These are phyloP conservation scores for Sophora flavescens DNA, from an alignment of 306 rosid species.

Conservation along the genomic window DNA sequence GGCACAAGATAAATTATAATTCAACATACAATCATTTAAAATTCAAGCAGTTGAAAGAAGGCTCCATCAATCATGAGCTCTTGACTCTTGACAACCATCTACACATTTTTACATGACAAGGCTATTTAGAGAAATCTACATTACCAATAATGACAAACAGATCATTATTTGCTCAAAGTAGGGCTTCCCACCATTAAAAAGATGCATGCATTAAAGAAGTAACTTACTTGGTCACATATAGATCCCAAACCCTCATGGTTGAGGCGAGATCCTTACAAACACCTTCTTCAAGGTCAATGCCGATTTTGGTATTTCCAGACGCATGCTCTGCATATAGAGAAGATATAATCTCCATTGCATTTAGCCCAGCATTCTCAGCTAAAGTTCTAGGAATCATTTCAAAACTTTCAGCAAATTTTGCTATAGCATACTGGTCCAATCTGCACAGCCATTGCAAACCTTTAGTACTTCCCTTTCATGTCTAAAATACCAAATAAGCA, in stretches of 20 bases:
- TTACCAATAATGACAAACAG: not conserved
- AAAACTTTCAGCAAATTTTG: conserved; percentile 96
- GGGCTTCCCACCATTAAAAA: conserved; percentile 20
- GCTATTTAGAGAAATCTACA: conserved; percentile 15
- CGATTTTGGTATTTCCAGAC: conserved; percentile 87
- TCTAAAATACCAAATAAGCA: conserved; percentile 30
- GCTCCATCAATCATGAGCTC: conserved; percentile 5
- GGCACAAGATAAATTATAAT: not conserved
- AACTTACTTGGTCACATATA: conserved; percentile 83
- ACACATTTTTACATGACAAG: not conserved
- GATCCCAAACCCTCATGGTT: conserved; percentile 77
- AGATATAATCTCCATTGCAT: conserved; percentile 96
- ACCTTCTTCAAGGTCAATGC: conserved; percentile 89
- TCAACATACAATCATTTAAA: conserved; percentile 1
- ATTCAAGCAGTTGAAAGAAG: conserved; percentile 11
- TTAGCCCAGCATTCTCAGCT: conserved; percentile 96
- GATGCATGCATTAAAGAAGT: conserved; percentile 31
- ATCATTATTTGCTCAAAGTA: not conserved
- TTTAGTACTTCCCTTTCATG: conserved; percentile 38
- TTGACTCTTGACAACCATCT: not conserved
- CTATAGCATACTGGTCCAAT: conserved; percentile 97
- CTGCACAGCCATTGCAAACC: conserved; percentile 59
- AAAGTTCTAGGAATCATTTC: conserved; percentile 94
- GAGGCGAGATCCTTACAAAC: conserved; percentile 75
- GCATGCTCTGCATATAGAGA: conserved; percentile 98